These are phyloP conservation scores for Candida golubevii DNA, from an alignment of 805 yeast genomes.

Conservation along the genomic window DNA sequence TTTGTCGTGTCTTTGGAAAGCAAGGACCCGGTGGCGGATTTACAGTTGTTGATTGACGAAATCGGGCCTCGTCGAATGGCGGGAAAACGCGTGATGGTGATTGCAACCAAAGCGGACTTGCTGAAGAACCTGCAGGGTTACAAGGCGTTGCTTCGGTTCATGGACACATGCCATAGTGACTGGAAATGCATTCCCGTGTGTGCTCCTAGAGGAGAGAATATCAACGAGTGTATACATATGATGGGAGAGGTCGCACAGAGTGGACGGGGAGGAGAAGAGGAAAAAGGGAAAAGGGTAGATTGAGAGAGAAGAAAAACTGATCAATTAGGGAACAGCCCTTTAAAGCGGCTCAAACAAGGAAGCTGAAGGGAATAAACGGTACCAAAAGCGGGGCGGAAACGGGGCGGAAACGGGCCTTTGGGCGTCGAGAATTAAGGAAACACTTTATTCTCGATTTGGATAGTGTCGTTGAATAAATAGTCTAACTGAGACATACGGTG, in stretches of 20 bases:
- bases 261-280: constrained; percentile 1
- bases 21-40: constrained; percentile 60
- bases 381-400: too few species aligned
- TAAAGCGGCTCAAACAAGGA: too few species aligned
- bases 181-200: constrained; percentile 86
- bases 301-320: too few species aligned
- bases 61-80: constrained; percentile 60
- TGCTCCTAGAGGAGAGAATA: constrained; percentile 68
- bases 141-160: constrained; percentile 39
- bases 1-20: constrained; percentile 79
- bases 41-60: constrained; percentile 61
- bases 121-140: constrained; percentile 50
- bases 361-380: too few species aligned
- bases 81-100: constrained; percentile 64
- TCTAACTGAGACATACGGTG: too few species aligned
- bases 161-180: constrained; percentile 23
- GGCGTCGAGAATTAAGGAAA: too few species aligned
- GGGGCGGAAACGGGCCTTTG: too few species aligned
- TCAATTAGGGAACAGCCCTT: too few species aligned
- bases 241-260: constrained; percentile 55
- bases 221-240: constrained; percentile 61
- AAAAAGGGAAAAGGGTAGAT: too few species aligned
- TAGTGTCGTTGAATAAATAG: too few species aligned
- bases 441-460: too few species aligned
- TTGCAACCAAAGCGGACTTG: constrained; percentile 93